Evolutionary conservation across 1,139 yeast species (phyloP).

Genomic region (Meyerozyma carpophila): DNA sequence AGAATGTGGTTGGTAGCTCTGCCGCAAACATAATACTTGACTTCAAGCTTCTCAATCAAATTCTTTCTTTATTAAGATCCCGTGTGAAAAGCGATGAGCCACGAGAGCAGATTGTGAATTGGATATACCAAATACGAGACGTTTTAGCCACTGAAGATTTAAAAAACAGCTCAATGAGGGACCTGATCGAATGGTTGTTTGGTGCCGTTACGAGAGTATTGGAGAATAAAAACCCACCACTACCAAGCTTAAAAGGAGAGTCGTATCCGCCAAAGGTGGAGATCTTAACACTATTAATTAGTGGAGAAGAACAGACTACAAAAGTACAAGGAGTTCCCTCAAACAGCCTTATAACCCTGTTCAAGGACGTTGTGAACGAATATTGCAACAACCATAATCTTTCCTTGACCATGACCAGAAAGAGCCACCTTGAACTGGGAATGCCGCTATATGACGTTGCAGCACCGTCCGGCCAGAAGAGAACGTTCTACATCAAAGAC

Average conservation of each 20-base stretch:
- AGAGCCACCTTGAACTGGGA: slow-evolving; percentile 18
- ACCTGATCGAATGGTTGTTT: slow-evolving; percentile 23
- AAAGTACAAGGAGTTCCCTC: slow-evolving; percentile 27
- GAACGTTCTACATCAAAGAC: slow-evolving; percentile 23
- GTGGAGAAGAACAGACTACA: not conserved
- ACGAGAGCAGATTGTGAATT: not conserved
- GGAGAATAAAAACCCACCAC: not conserved
- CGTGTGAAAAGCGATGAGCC: not conserved
- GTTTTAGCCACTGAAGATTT: not conserved
- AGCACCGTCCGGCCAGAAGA: slow-evolving; percentile 4
- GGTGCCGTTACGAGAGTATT: slow-evolving; percentile 11
- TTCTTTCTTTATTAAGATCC: not conserved
- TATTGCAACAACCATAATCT: slow-evolving; percentile 25
- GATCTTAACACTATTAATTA: slow-evolving; percentile 5
- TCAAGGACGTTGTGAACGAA: slow-evolving; percentile 32
- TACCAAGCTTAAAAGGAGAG: slow-evolving; percentile 16
- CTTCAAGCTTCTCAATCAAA: not conserved
- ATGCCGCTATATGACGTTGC: slow-evolving; percentile 18
- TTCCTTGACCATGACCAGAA: slow-evolving; percentile 14
- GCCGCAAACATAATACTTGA: not conserved
- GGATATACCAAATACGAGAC: not conserved
- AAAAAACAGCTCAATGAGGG: not conserved
- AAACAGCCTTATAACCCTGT: slow-evolving; percentile 25
- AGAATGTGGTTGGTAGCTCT: not conserved
- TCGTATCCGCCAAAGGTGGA: slow-evolving; percentile 6